phyloP scores from a whole-genome alignment of 208 protist genomes.

The Entamoeba moshkovskii region DNA sequence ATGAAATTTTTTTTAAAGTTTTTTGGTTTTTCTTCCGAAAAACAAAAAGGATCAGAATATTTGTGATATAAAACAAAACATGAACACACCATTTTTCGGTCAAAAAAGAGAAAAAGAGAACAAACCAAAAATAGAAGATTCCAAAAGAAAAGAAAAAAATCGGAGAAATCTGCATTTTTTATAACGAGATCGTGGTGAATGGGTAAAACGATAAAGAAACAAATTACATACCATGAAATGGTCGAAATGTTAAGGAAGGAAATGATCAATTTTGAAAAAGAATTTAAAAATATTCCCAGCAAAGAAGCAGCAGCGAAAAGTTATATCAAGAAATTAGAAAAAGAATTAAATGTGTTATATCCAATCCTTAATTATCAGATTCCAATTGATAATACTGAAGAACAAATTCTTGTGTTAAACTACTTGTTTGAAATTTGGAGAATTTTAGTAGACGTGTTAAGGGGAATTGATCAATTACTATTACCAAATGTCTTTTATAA shows the following conservation, averaged over 20 bases:
- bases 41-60: background rate
- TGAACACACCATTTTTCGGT: background rate
- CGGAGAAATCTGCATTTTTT: background rate
- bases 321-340: background rate
- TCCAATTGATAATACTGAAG: background rate
- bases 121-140: background rate
- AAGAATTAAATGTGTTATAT: background rate
- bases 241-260: background rate
- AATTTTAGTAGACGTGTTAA: background rate
- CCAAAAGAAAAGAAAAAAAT: background rate
- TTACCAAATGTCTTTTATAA: background rate
- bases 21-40: background rate
- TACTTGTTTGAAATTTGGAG: background rate
- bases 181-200: background rate
- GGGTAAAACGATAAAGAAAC: background rate
- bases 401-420: background rate
- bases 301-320: background rate
- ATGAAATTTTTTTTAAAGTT: background rate
- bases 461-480: background rate
- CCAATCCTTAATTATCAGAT: background rate
- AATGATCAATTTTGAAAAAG: background rate
- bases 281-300: background rate
- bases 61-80: background rate
- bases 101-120: background rate
- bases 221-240: background rate